Evolutionary conservation across 2,329 filamentous ascomycete genomes (phyloP), one percentile per base, ranked within the genome.

Genomic region (Fragosphaeria purpurea): DNA sequence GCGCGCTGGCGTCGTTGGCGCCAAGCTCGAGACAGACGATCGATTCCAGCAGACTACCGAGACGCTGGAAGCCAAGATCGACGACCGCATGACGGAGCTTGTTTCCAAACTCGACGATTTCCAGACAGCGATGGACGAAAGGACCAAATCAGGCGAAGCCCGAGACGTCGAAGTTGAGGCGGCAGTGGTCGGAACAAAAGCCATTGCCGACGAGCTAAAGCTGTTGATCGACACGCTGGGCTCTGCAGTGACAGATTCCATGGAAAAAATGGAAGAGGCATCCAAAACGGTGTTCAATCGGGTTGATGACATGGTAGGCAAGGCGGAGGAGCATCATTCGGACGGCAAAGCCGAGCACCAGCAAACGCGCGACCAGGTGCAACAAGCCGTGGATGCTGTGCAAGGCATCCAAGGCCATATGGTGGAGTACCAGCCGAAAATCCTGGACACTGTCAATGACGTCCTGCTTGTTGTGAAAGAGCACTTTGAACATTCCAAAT

Each of bases 91-190:
- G 58, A 78, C 79, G 52, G 86, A 89, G 56, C 74, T 98, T 31
- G 80, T 95, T 64, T 73, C 77, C 58, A 96, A 94, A 64, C 94
- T 95, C 61, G 90, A 96, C 50, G 88, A 93, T 54, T 83, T 90
- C 55, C 86, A 94, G 61, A 70, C 77, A 22, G 72, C 80, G 7
- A 76, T 88, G 34, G 86, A 94, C 43, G 83, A 86, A 45, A 86
- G 86, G 59, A 78, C 82, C 46, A 82, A 83, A 56, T 77, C 83
- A 37, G 80, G 82, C 49, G 88, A 91, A 58, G 83, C 86, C 56
- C 83, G 86, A 52, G 82, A 87, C 35, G 69, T 77, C 37, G 79
- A 85, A 56, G 82, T 89, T 55, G 80, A 90, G 52, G 83, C 86
- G 50, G 80, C 88, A 5, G 72, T 94, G 7, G 74, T 82, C 12